Percentiles rank a stretch among this genome's conserved stretches.
Conservation (phyloP, 2,329 filamentous ascomycete species). For the Neofusicoccum umdonicola region DNA sequence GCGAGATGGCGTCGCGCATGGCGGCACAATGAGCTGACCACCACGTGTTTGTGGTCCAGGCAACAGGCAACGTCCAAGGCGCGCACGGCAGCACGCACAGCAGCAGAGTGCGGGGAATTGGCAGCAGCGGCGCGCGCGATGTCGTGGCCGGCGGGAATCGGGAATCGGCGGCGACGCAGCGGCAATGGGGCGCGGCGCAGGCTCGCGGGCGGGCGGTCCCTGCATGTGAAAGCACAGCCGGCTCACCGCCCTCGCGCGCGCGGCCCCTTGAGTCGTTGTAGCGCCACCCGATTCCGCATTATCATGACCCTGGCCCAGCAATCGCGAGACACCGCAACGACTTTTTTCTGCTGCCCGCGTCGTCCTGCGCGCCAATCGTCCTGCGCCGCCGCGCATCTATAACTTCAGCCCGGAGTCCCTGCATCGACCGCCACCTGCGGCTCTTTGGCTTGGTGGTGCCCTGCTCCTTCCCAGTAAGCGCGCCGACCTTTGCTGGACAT, state of each 20-base stretch:
- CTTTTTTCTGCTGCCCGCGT: not conserved
- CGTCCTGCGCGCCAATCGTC: no score
- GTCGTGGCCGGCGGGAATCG: not conserved
- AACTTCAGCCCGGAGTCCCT: no score
- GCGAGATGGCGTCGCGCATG: constrained; percentile 1
- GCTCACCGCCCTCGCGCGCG: constrained; percentile 7
- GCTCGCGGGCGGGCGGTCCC: not conserved
- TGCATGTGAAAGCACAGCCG: constrained; percentile 9
- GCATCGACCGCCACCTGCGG: no score
- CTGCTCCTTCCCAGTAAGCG: no score
- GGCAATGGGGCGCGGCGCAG: not conserved
- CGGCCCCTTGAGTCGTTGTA: not conserved
- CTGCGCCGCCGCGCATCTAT: no score
- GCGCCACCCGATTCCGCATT: constrained; percentile 14
- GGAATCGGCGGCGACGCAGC: not conserved
- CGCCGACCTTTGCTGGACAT: no score
- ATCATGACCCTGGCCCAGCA: constrained; percentile 2
- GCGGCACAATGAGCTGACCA: constrained; percentile 16
- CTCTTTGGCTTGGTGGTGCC: no score
- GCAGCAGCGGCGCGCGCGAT: not conserved
- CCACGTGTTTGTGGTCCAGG: constrained; percentile 15
- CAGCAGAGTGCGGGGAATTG: not conserved
- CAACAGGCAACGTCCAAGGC: not conserved
- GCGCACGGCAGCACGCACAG: not conserved
- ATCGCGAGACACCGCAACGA: constrained; percentile 9